Percentiles rank a stretch among this genome's conserved stretches.
Conservation (phyloP, 129 eudicot species). For the Flaveria ramosissima region DNA sequence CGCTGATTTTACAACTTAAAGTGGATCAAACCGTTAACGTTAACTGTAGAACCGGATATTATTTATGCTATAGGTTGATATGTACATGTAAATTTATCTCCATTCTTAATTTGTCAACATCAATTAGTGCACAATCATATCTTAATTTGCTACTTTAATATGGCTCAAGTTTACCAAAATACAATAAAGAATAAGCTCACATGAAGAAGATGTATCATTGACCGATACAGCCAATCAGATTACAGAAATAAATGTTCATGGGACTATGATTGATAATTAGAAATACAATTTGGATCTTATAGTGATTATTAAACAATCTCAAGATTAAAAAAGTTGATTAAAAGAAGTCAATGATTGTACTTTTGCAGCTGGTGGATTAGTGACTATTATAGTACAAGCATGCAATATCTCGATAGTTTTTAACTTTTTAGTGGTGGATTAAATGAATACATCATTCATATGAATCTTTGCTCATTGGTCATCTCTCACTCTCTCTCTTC, state of each 20-base stretch:
- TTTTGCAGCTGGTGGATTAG: slow-evolving; percentile 29
- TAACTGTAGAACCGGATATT: too few relatives aligned
- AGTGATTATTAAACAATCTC: slow-evolving; percentile 17
- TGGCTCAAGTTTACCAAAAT: background rate
- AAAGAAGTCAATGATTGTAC: slow-evolving; percentile 33
- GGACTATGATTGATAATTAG: slow-evolving; percentile 7
- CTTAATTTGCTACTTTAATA: background rate
- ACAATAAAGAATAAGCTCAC: slow-evolving; percentile 21
- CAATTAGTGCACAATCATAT: background rate
- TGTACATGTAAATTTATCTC: background rate
- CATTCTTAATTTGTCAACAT: too few relatives aligned
- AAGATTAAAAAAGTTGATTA: background rate
- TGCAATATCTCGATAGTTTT: slow-evolving; percentile 28
- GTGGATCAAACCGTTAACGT: background rate
- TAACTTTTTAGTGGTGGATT: slow-evolving; percentile 33
- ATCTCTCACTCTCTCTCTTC: background rate
- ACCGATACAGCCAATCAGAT: slow-evolving; percentile 35
- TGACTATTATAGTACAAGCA: slow-evolving; percentile 35
- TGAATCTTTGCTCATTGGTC: slow-evolving; percentile 41
- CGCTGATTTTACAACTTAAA: background rate
- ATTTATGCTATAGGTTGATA: slow-evolving; percentile 13
- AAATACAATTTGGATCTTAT: slow-evolving; percentile 24
- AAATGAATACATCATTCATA: slow-evolving; percentile 26
- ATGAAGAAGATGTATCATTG: slow-evolving; percentile 23
- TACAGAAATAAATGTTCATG: slow-evolving; percentile 20